Evolutionary conservation across 2,329 filamentous ascomycete genomes (phyloP).

Genomic region (Claviceps capensis): DNA sequence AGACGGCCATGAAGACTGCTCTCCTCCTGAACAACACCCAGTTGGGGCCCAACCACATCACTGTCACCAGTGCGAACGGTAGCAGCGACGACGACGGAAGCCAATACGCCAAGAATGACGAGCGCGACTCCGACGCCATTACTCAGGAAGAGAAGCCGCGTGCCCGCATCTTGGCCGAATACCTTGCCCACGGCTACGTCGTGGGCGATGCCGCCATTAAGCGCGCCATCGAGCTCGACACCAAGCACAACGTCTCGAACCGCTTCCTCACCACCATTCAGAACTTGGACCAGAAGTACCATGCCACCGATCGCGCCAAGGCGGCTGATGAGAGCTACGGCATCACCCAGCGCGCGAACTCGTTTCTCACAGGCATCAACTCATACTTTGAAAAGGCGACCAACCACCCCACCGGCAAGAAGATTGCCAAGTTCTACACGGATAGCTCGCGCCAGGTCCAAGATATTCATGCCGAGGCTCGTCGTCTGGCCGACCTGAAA

Average conservation of each 20-base stretch:
- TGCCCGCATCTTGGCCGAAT: conserved; percentile 85
- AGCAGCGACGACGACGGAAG: conserved; percentile 50
- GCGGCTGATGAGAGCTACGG: conserved; percentile 76
- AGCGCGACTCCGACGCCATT: conserved; percentile 54
- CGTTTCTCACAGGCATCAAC: conserved; percentile 49
- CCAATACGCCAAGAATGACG: conserved; percentile 37
- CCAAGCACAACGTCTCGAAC: conserved; percentile 72
- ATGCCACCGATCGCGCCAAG: conserved; percentile 76
- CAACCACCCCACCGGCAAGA: conserved; percentile 76
- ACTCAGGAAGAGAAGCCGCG: conserved; percentile 95
- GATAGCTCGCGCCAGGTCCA: conserved; percentile 76
- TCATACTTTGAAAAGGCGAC: conserved; percentile 94
- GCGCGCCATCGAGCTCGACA: conserved; percentile 74
- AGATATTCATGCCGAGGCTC: conserved; percentile 86
- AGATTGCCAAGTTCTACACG: conserved; percentile 77
- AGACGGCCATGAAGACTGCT: conserved; percentile 91
- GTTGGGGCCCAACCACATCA: conserved; percentile 75
- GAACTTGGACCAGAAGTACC: conserved; percentile 71
- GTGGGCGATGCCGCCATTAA: conserved; percentile 64
- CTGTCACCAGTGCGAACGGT: conserved; percentile 53
- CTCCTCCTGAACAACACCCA: conserved; percentile 95
- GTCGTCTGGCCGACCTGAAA: conserved; percentile 80
- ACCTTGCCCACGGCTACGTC: conserved; percentile 87
- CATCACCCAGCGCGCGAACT: conserved; percentile 59
- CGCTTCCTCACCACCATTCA: conserved; percentile 67